Conservation (phyloP, 1,284 basidiomycete genomes). For the Clitocybe nebularis region DNA sequence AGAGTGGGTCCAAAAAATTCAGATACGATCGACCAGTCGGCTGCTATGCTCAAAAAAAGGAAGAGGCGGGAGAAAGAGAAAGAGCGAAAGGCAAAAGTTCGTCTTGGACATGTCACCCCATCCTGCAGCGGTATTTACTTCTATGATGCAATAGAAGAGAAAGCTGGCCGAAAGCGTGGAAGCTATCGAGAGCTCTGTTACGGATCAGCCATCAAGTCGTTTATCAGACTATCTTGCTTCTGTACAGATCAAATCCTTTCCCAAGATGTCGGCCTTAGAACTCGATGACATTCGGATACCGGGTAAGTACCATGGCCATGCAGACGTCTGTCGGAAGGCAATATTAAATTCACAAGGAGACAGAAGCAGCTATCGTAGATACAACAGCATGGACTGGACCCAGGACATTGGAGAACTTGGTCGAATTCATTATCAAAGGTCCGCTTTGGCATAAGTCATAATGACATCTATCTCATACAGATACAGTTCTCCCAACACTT, state of each 20-base stretch:
- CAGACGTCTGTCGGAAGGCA: conserved; percentile 12
- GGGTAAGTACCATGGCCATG: conserved; percentile 37
- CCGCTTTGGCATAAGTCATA: conserved; percentile 13
- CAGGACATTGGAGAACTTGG: conserved; percentile 64
- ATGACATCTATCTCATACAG: conserved; percentile 2
- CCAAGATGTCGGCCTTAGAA: conserved; percentile 65
- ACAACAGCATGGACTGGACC: conserved; percentile 67
- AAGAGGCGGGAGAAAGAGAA: conserved; percentile 72
- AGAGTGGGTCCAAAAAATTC: conserved; percentile 16
- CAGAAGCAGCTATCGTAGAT: conserved; percentile 69
- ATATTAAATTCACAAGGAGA: conserved; percentile 47
- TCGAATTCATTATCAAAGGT: conserved; percentile 74
- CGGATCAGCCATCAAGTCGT: conserved; percentile 49
- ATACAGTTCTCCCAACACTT: conserved; percentile 61
- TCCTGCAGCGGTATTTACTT: too few species aligned
- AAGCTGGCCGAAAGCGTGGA: conserved; percentile 50
- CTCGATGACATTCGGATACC: conserved; percentile 69
- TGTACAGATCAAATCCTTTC: conserved; percentile 62
- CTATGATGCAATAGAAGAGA: conserved; percentile 43
- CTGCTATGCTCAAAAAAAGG: conserved; percentile 50
- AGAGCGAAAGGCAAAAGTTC: conserved; percentile 60
- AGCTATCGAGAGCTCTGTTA: conserved; percentile 41
- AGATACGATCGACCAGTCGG: too few species aligned
- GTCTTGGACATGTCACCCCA: too few species aligned
- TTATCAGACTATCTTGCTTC: conserved; percentile 58